Conservation (phyloP, 2,329 filamentous ascomycete genomes). For the Coleophoma crateriformis region DNA sequence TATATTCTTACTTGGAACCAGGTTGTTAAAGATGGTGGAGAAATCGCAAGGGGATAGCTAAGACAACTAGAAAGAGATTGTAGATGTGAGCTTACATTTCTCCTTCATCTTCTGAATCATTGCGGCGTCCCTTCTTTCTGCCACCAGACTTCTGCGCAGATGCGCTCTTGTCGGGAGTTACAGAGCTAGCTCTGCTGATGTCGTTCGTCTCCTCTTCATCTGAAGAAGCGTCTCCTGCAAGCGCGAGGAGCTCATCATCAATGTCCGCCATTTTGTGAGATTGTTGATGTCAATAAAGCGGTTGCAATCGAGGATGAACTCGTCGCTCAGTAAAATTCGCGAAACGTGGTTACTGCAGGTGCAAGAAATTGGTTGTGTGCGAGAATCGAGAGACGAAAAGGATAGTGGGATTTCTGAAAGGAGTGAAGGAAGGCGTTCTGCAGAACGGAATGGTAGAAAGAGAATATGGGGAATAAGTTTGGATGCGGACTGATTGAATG, state of each 20-base stretch:
- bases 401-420: no score
- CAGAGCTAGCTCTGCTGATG: constrained; percentile 48
- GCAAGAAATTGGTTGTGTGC: no score
- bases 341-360: background rate
- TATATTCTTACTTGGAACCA: no score
- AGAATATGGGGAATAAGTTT: background rate
- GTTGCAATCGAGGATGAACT: constrained; percentile 1
- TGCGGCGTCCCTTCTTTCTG: constrained; percentile 39
- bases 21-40: no score
- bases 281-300: background rate
- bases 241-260: constrained; percentile 88
- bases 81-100: constrained; percentile 64
- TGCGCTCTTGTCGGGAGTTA: constrained; percentile 41
- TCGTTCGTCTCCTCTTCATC: constrained; percentile 49
- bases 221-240: constrained; percentile 72
- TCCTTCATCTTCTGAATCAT: constrained; percentile 71
- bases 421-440: background rate
- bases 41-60: no score
- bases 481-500: no score
- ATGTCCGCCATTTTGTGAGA: constrained; percentile 69
- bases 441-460: background rate
- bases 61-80: background rate
- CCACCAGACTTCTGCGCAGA: constrained; percentile 38
- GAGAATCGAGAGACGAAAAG: no score
- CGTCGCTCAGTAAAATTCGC: background rate